Evolutionary conservation across 768 basidiomycete species (phyloP), one percentile per base, ranked within the genome.

Genomic region (Cubamyces sp.): DNA sequence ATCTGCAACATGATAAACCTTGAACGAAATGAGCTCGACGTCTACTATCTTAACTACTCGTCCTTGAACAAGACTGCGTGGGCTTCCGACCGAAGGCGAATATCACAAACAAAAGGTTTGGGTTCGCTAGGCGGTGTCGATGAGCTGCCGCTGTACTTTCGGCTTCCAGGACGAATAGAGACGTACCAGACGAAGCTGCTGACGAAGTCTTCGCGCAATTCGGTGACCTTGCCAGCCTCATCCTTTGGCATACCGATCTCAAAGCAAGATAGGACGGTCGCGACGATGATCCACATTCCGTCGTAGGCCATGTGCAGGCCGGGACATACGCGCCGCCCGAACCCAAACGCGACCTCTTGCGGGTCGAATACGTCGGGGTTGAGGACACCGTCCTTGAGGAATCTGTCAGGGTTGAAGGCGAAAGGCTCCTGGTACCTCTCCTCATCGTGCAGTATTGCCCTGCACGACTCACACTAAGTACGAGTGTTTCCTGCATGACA

Each of bases 371-470:
- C 57, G 4, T 46, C 25, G 1, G 58, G 41, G 19, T 60, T 25
- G 11, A 43, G 42, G 18, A 28, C 28, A 18, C 64, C 54, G 47
- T 50, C 47, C 16, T 59, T 56, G 41, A 64, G 26, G 48, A 73
- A 77, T 14, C 76, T 71, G 15, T 74, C 75, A 0, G 76, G 76
- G 41, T 71, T 70, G 68, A 77, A 77, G 25, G 26, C 21, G 65
- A 62, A n/a, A 3, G 78, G 78, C 49, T 77, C 64, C 4, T 66
- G 53, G 54, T 75, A 79, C 9, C 66, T 59, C 12, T 45, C 41
- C 34, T 82, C 77, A 67, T 88, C 85, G 65, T 84, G 84, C 6
- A 80, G 75, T 45, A 87, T 76, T 0, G 64, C 53, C 64, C 67
- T 68, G 42, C 4, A 3, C 16, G 11, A 28, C 1, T 46, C 8